These are phyloP conservation scores for Emergomyces pasteurianus DNA, from an alignment of 2,329 filamentous ascomycete genomes.

Conservation along the genomic window DNA sequence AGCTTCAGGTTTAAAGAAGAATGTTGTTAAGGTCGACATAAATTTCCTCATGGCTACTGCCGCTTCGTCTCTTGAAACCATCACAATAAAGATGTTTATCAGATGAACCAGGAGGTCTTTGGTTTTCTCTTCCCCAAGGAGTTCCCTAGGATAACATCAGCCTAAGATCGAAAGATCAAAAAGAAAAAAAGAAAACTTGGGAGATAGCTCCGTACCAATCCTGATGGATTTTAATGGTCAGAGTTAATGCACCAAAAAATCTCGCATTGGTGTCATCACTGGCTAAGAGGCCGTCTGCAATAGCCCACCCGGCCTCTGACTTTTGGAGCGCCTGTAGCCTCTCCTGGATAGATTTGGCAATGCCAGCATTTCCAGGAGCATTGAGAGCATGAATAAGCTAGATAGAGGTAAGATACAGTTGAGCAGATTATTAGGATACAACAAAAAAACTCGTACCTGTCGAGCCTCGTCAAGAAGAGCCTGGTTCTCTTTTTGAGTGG, in stretches of 20 bases:
- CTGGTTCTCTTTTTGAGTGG: neutral
- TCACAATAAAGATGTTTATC: slow-evolving; percentile 31
- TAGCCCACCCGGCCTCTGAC: slow-evolving; percentile 70
- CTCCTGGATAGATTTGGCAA: slow-evolving; percentile 50
- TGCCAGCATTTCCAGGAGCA: slow-evolving; percentile 32
- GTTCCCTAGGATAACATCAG: slow-evolving; percentile 18
- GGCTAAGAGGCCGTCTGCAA: slow-evolving; percentile 64
- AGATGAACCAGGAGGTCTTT: slow-evolving; percentile 29
- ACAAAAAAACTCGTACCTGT: slow-evolving; percentile 1
- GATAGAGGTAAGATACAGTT: neutral
- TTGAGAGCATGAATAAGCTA: slow-evolving; percentile 32
- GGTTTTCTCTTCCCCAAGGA: slow-evolving; percentile 23
- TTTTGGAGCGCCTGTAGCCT: slow-evolving; percentile 68
- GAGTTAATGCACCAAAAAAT: slow-evolving; percentile 86
- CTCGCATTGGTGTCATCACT: slow-evolving; percentile 62
- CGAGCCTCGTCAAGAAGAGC: slow-evolving; percentile 2
- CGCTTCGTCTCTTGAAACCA: slow-evolving; percentile 28
- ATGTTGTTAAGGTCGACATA: slow-evolving; percentile 31
- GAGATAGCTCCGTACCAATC: slow-evolving; percentile 48
- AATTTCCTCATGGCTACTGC: slow-evolving; percentile 36
- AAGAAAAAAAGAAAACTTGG: neutral
- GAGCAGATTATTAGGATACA: neutral
- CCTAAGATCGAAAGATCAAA: neutral
- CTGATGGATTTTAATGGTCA: slow-evolving; percentile 90
- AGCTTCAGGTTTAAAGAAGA: slow-evolving; percentile 30